These are phyloP conservation scores for Porphyrellus sp. DNA, from an alignment of 1,284 basidiomycete genomes.

Conservation along the genomic window DNA sequence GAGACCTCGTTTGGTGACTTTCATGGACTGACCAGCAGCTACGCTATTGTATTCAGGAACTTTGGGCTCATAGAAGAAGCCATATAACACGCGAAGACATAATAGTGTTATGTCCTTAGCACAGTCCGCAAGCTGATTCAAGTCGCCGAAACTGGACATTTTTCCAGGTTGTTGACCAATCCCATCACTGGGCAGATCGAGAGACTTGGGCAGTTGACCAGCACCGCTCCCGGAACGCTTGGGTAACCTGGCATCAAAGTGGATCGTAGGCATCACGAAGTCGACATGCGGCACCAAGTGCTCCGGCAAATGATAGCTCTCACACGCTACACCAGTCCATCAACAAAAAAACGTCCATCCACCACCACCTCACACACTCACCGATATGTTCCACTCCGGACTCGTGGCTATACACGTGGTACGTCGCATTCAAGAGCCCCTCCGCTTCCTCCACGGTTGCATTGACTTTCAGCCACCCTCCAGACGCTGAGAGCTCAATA, in stretches of 20 bases:
- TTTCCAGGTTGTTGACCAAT: no score
- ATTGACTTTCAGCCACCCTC: conserved; percentile 44
- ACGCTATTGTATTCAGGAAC: conserved; percentile 44
- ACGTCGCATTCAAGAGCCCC: conserved; percentile 24
- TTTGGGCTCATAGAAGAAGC: conserved; percentile 41
- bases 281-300: conserved; percentile 32
- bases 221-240: conserved; percentile 11
- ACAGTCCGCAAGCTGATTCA: conserved; percentile 37
- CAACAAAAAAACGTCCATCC: no score
- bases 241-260: conserved; percentile 27
- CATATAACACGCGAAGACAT: conserved; percentile 47
- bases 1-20: no score
- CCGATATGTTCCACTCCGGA: conserved; percentile 41
- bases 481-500: conserved; percentile 33
- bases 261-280: conserved; percentile 26
- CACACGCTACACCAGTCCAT: conserved; percentile 25
- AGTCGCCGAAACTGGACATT: no score
- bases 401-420: conserved; percentile 37
- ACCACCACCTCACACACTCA: no score
- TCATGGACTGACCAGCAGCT: conserved; percentile 43
- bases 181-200: neutral
- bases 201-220: neutral
- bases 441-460: conserved; percentile 42
- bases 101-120: conserved; percentile 43
- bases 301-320: conserved; percentile 27